Evolutionary conservation across 805 yeast genomes (phyloP), one percentile per base, ranked within the genome.

Genomic region (Starmerella tilneyi): DNA sequence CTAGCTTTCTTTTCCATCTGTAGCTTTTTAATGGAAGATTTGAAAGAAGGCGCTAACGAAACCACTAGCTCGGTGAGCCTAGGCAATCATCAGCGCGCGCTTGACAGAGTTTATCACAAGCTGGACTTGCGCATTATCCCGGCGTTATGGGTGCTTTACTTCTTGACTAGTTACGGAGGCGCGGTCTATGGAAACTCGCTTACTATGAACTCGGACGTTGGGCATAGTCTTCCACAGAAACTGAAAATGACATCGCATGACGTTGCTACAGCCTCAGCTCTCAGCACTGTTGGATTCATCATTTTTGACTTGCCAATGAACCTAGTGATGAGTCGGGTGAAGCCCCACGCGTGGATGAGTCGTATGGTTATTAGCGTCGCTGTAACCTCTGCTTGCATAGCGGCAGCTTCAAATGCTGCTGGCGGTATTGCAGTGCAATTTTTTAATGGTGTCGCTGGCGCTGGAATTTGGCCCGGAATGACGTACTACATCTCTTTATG

Each of bases 391-490:
- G 60, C 81, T 1, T 85, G 94, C 59, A 81, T 81, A 59, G 68
- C 78, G 6, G 79, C 82, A 0, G 65, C 83, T 46, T 48, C 58
- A 13, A 71, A 68, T 43, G 64, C 73, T 4, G 57, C 70, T 9
- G 88, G 89, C 6, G 65, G 84, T 28, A 75, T 78, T 46, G 94
- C 86, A 2, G 62, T 78, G 35, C 70, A 94, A 52, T 76, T 84
- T 48, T 69, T 84, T 44, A 72, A 81, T 21, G 94, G 94, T 39
- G 52, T 79, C 46, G 81, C 79, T 47, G 84, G 84, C 43, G 92
- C 94, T 9, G 94, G 94, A 31, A 77, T 84, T 5, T 84, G 94
- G 94, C 94, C 94, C 2, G 94, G 94, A 7, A 70, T 84, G 80
- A 76, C 85, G 19, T 84, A 84, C 63, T 84, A 84, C 57, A 70